Evolutionary conservation across 345 rosid genomes (phyloP), one percentile per base, ranked within the genome.

Genomic region (Lumnitzera racemosa): DNA sequence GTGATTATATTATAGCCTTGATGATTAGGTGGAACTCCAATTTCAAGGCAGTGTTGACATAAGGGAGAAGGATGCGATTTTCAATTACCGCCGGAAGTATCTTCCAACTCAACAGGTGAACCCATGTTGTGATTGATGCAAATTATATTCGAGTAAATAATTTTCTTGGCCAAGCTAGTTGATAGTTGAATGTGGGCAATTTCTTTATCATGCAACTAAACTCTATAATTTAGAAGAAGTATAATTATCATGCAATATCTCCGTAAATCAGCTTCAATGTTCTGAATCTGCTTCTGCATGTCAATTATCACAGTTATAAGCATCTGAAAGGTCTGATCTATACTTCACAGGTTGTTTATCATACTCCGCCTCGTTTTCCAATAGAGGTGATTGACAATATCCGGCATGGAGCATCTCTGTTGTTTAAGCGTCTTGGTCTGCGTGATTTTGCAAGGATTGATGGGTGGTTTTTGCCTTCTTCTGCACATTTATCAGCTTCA

Each of bases 321-420:
- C 31, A 36, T 51, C 15, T 60, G 51, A 41, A 55, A 60, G 51
- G 53, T 59, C 56, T 49, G 41, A 25, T 11, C 59, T 27, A 63
- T 68, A 8, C 61, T 73, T 59, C 51, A 57, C 80, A 92, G 98
- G 98, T 92, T 67, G 85, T 88, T 57, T 89, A 92, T 78, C 88
- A 92, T 70, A 92, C 98, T 58, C 98, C 96, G 10, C 98, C 96
- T 61, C 91, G 91, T 71, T 89, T 92, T 73, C 96, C 94, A 61
- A 56, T 82, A 62, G 83, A 82, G 43, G 76, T 89, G 59, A 87
- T 82, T 70, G 65, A 79, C 74, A 72, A 68, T 53, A 92, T 92
- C 63, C 88, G 88, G 43, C 84, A 81, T 76, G 98, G 91, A 68
- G 96, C 94, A 36, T 77, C 96, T 79, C 65, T 73, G 63, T 74